A percentile compares a stretch with the other conserved stretches of the same genome.
These are phyloP conservation scores for Blastomyces parvus DNA, from an alignment of 2,329 filamentous ascomycete genomes.

Conservation along the genomic window DNA sequence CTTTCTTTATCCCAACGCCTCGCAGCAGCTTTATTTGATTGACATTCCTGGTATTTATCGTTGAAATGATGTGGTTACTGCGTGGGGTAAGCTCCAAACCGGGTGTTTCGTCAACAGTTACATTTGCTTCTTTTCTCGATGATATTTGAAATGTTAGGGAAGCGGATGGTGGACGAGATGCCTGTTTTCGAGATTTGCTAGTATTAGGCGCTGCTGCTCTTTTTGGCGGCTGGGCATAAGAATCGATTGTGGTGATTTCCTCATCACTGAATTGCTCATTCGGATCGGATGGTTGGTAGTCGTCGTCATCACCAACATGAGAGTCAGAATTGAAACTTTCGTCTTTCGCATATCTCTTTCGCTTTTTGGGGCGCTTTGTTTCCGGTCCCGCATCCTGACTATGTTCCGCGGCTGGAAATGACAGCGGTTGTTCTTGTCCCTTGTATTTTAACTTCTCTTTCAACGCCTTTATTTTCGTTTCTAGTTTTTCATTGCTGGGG, in stretches of 20 bases:
- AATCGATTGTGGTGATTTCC: conserved; percentile 19
- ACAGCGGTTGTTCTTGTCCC: conserved; percentile 1
- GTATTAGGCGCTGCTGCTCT: conserved; percentile 16
- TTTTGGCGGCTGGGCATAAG: conserved; percentile 24
- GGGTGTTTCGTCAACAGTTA: not conserved
- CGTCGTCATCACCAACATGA: conserved; percentile 22
- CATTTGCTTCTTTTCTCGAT: not conserved
- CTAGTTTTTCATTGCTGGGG: conserved; percentile 70
- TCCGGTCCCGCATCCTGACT: conserved; percentile 27
- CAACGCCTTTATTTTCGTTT: conserved; percentile 45
- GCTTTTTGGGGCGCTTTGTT: not conserved
- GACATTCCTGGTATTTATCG: conserved; percentile 40
- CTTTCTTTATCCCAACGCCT: conserved; percentile 40
- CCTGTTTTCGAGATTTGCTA: conserved; percentile 4
- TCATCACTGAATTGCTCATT: conserved; percentile 27
- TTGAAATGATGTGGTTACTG: conserved; percentile 35
- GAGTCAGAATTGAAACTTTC: conserved; percentile 3
- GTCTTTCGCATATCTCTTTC: not conserved
- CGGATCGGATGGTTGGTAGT: conserved; percentile 22
- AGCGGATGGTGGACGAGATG: not conserved
- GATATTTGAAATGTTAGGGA: not conserved
- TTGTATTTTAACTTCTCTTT: conserved; percentile 41
- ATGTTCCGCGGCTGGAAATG: conserved; percentile 16
- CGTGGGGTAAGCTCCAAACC: conserved; percentile 30
- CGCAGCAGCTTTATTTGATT: conserved; percentile 39